Base-by-base conservation (phyloP, 202 grass and related monocot genomes). In the Dendrocalamus latiflorus region DNA sequence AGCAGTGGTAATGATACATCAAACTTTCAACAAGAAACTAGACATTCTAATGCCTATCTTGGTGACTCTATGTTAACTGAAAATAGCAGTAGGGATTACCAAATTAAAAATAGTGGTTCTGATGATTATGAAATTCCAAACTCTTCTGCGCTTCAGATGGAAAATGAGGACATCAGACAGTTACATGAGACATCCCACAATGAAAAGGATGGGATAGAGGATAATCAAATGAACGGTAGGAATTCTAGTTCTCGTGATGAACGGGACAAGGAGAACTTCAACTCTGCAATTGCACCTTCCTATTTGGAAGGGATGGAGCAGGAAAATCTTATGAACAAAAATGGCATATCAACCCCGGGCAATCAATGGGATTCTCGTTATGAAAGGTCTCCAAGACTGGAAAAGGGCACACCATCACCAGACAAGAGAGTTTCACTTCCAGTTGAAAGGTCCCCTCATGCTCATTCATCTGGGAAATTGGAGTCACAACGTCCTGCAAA, bases 61-160 rank as follows among this genome's bases (percentile, higher is more conserved):
- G 84, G 84, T 36, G 80, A 90, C 64, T 75, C 88, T 42, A 75
- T 90, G 84, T 76, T 90, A 84, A 70, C 64, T 87, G 75, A 87
- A 79, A 84, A 84, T 84, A 76, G 30, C 51, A 76, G 70, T 65
- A 87, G 85, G 60, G 74, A 74, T 87, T 76, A 68, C 56, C 80
- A 90, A 69, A 54, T 80, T 84, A 80, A 78, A 62, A 87, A 71
- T 76, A 90, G 75, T 62, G 70, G 28, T 87, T 75, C 30, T 76
- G 75, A 48, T 75, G 75, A 56, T 83, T 75, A 76, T 15, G 84
- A 90, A 80, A 70, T 83, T 68, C 79, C 75, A 65, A 87, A 80
- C 55, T 76, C 80, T 76, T 68, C 69, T 65, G 54, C 22, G 0
- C 33, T 69, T 87, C 75, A 80, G 54, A 80, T 87, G 75, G 88